These are phyloP conservation scores for Sarocladium brachiariae DNA, from an alignment of 2,329 filamentous ascomycete species.

Conservation along the genomic window DNA sequence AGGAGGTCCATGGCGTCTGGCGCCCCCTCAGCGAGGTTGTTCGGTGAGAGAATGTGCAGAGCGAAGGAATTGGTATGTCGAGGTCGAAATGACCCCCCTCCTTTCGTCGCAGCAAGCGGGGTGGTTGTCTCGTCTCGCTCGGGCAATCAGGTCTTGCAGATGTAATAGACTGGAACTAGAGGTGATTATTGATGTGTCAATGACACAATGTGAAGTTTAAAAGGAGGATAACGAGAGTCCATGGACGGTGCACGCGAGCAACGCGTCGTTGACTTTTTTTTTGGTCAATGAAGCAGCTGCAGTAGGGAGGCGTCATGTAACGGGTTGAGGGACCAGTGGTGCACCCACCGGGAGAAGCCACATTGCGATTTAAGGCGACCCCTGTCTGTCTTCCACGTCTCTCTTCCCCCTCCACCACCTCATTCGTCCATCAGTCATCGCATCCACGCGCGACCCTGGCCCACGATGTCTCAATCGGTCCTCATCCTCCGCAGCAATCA, in stretches of 20 bases:
- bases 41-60: background rate
- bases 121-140: background rate
- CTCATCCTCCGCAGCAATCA: slow-evolving; percentile 4
- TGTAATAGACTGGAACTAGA: background rate
- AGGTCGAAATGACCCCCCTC: background rate
- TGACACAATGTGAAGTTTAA: background rate
- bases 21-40: background rate
- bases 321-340: background rate
- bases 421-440: background rate
- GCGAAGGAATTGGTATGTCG: background rate
- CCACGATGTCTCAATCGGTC: background rate
- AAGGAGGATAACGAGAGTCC: background rate
- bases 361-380: slow-evolving; percentile 6
- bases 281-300: background rate
- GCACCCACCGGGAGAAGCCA: slow-evolving; percentile 3
- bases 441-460: background rate
- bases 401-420: background rate
- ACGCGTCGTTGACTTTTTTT: slow-evolving; percentile 1
- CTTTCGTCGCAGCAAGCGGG: background rate
- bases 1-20: slow-evolving; percentile 1
- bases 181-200: no score
- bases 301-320: background rate
- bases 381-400: background rate
- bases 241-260: background rate
- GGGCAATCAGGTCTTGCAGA: background rate